phyloP scores from a whole-genome alignment of 108 stramenopile species.

The Aurantiochytrium sp. region DNA sequence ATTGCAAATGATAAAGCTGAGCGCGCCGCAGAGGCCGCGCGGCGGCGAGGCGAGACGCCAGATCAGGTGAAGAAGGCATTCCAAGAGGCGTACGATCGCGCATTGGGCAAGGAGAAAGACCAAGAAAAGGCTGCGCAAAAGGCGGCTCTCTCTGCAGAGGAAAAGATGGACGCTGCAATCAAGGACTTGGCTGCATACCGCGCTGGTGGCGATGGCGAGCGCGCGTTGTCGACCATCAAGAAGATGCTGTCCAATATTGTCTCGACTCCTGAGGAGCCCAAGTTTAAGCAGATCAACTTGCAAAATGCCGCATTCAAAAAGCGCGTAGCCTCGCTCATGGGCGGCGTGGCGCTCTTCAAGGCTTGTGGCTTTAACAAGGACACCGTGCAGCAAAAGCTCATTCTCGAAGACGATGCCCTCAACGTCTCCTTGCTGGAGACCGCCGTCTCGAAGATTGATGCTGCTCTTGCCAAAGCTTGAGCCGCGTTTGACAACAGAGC shows the following conservation, averaged over 20 bases:
- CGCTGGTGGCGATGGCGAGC: slow-evolving; percentile 42
- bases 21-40: slow-evolving; percentile 35
- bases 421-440: not conserved
- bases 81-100: not conserved
- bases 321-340: slow-evolving; percentile 30
- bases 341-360: slow-evolving; percentile 21
- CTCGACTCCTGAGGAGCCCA: slow-evolving; percentile 35
- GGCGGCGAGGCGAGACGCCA: slow-evolving; percentile 22
- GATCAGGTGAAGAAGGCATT: not conserved
- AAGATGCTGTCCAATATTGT: slow-evolving; percentile 40
- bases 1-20: slow-evolving; percentile 51
- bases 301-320: slow-evolving; percentile 48
- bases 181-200: slow-evolving; percentile 29
- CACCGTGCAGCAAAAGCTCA: slow-evolving; percentile 18
- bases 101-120: not conserved
- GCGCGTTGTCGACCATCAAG: slow-evolving; percentile 35
- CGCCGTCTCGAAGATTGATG: not conserved
- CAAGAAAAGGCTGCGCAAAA: not conserved
- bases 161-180: slow-evolving; percentile 33
- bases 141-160: not conserved
- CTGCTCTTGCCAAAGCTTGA: not conserved
- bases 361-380: slow-evolving; percentile 29
- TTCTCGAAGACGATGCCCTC: not conserved
- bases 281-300: slow-evolving; percentile 42
- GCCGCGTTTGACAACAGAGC: too few relatives aligned